Conservation (phyloP, 2,329 filamentous ascomycete genomes). For the Dothistroma septosporum region DNA sequence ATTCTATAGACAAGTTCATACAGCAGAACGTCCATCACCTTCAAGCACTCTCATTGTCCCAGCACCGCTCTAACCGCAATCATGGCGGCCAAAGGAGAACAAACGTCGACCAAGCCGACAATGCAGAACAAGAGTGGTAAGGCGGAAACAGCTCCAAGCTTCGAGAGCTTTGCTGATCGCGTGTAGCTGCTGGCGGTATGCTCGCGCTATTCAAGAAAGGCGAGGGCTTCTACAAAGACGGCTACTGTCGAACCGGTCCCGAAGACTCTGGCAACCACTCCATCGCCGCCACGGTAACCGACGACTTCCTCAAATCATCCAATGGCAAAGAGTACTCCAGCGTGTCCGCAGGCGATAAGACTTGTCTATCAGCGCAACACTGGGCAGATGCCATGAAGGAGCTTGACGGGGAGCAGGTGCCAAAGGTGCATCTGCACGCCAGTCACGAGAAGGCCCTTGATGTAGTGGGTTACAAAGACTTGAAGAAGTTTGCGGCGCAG, state of each 20-base stretch:
- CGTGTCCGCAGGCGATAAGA: constrained; percentile 16
- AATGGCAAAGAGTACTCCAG: constrained; percentile 16
- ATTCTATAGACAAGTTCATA: not conserved
- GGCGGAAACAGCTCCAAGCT: not conserved
- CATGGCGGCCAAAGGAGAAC: constrained; percentile 16
- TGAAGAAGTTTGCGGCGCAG: constrained; percentile 16
- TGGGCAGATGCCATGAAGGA: constrained; percentile 17
- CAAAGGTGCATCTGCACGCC: constrained; percentile 17
- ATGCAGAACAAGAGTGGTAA: constrained; percentile 26
- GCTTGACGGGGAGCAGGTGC: constrained; percentile 15
- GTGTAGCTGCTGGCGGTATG: constrained; percentile 10
- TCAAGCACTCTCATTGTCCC: not conserved
- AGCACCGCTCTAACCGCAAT: not conserved
- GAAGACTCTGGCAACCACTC: constrained; percentile 13
- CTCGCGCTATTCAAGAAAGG: constrained; percentile 16
- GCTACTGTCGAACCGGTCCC: constrained; percentile 15
- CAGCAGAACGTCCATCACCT: not conserved
- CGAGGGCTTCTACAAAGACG: constrained; percentile 16
- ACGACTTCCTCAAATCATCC: constrained; percentile 18
- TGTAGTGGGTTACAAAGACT: constrained; percentile 10
- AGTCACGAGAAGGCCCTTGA: constrained; percentile 19
- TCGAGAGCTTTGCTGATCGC: not conserved
- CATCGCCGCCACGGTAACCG: constrained; percentile 19
- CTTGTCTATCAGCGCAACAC: constrained; percentile 17
- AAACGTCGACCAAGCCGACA: constrained; percentile 23